Evolutionary conservation across 2,329 filamentous ascomycete species (phyloP), one percentile per base, ranked within the genome.

Genomic region (Epichloe glyceriae): DNA sequence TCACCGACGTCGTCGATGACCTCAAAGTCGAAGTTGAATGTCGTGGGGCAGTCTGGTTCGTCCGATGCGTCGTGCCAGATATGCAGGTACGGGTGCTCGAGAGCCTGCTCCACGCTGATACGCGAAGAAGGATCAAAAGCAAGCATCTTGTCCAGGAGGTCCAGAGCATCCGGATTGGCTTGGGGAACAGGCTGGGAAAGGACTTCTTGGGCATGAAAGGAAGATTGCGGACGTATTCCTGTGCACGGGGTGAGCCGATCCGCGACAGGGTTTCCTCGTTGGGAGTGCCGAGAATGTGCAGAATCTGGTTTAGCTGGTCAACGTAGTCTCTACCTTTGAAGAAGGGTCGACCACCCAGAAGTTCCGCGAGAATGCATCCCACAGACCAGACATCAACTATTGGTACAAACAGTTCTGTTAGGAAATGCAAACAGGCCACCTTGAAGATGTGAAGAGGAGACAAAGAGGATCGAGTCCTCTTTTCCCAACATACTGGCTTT

Each of bases 291-390:
- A 98, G 85, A 67, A 95, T 96, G 74, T 97, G 90, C 51, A 98
- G 79, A 64, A 98, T 98, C 72, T 98, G 93, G 76, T 98, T 98
- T 57, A 98, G 82, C 74, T 98, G 93, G 71, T 98, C 93, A 68
- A 98, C 93, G 64, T 98, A 98, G 73, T 98, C 93, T 55, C 93
- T 87, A 52, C 93, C 93, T 73, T 98, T 98, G 79, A 98, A 97
- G 78, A 98, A 98, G 42, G 93, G 93, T 53, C 94, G 86, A 53
- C 93, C 91, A 55, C 93, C 93, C 37, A 98, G 82, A 12, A 98
- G 82, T 70, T 98, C 93, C 50, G 93, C 93, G 50, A 98, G 80
- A 62, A 98, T 98, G 66, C 93, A 98, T 54, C 93, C 93, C 42
- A 98, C 91, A 8, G 93, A 98, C 93, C 93, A 98, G 35, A 98